Base-by-base conservation (phyloP, 345 rosid genomes). In the Euphorbia pulcherrima region DNA sequence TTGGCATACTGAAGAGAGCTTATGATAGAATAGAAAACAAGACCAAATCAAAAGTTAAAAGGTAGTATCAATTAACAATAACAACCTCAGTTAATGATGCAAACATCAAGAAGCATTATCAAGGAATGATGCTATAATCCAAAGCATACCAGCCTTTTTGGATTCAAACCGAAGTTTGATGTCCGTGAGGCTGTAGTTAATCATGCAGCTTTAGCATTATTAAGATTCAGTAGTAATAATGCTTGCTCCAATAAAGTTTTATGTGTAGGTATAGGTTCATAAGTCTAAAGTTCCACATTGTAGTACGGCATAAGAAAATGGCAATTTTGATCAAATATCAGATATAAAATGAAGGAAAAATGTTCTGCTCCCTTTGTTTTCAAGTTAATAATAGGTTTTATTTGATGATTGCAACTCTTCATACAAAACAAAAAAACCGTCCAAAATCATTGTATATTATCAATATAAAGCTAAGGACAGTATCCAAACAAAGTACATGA, bases 401-500 rank as follows among this genome's bases (percentile, higher is more conserved):
- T 60, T 66, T 50, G 41, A 60, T 58, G 39, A 66, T 39, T 26
- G 54, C 1, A 44, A 55, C 23, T 71, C 39, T n/a, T n/a, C 50
- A 67, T 40, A 53, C 67, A 64, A 64, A 60, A 56, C 54, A 72
- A 57, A 64, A 57, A 64, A 48, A 20, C 65, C 24, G n/a, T 57
- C 60, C 59, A 18, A 58, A 47, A 57, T 5, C 35, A 24, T 64
- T 33, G 37, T 13, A 26, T 51, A 51, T 66, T 28, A 50, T 66
- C 60, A 39, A 60, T 52, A 40, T 67, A 67, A 13, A 8, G 62
- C 61, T 72, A 35, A 71, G 60, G 71, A 74, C 69, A 75, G 72
- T 67, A 68, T 77, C 77, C 81, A 77, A 75, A 78, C 64, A 71
- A 74, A 53, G 72, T 84, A 84, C 83, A 81, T 68, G 50, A 72